Percentiles rank a stretch among this genome's conserved stretches.
Evolutionary conservation across 2,329 filamentous ascomycete species (phyloP).

Genomic region (Cercospora beticola): DNA sequence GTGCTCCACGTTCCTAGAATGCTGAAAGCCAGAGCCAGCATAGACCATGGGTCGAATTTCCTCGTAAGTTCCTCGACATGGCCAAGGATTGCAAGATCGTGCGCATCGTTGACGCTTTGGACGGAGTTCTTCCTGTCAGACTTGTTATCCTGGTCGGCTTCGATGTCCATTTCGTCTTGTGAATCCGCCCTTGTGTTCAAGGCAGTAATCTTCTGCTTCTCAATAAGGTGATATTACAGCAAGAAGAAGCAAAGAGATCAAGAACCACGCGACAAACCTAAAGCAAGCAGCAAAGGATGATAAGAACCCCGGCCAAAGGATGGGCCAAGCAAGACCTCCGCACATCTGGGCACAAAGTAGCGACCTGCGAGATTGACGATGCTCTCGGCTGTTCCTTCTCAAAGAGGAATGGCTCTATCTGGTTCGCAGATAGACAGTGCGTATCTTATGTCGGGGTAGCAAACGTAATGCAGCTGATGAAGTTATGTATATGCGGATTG

Average conservation of each 20-base stretch:
- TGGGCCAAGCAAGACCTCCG: slow-evolving; percentile 14
- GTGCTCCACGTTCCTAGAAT: slow-evolving; percentile 60
- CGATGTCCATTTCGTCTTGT: slow-evolving; percentile 13
- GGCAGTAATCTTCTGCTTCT: not conserved
- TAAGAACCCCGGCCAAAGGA: not conserved
- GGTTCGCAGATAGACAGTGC: not conserved
- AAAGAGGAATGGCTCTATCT: slow-evolving; percentile 14
- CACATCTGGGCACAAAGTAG: slow-evolving; percentile 5
- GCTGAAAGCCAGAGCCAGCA: slow-evolving; percentile 58
- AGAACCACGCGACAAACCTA: slow-evolving; percentile 2
- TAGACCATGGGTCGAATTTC: slow-evolving; percentile 57
- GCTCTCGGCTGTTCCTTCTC: slow-evolving; percentile 9
- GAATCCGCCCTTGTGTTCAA: no score
- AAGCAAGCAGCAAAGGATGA: slow-evolving; percentile 2
- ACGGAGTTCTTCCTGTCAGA: slow-evolving; percentile 10
- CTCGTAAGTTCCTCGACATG: slow-evolving; percentile 46
- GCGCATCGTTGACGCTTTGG: slow-evolving; percentile 38
- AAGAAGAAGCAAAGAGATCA: not conserved
- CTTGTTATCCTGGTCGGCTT: not conserved
- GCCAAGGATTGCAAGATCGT: slow-evolving; percentile 44
- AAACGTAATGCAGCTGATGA: slow-evolving; percentile 4
- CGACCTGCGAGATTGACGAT: not conserved
- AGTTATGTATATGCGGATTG: not conserved
- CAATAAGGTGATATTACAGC: not conserved
- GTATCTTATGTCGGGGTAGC: not conserved